phyloP scores from a whole-genome alignment of 306 rosid genomes.

The Mimosa pudica region DNA sequence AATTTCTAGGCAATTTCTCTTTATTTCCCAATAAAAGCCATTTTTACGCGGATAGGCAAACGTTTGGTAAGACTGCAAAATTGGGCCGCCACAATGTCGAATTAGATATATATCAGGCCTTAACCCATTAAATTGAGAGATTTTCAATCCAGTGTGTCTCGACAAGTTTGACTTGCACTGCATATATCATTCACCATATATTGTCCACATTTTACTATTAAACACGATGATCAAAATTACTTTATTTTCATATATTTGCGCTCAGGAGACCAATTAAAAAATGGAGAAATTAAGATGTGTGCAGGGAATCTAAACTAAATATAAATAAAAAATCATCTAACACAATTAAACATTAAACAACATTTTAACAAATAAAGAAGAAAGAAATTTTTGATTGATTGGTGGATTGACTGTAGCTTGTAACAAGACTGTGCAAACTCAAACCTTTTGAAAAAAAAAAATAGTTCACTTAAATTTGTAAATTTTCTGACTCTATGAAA shows the following conservation, averaged over 20 bases:
- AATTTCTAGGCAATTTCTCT: neutral
- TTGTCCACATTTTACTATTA: neutral
- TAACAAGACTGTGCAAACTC: neutral
- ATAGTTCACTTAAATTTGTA: constrained; percentile 20
- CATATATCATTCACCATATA: neutral
- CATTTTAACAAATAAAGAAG: neutral
- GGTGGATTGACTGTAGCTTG: neutral
- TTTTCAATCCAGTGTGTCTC: too few relatives aligned
- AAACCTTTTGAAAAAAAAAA: neutral
- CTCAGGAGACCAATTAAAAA: neutral
- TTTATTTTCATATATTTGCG: neutral
- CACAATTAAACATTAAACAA: neutral
- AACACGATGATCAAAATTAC: neutral
- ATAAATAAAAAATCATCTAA: neutral
- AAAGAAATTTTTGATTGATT: neutral
- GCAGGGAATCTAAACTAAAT: neutral
- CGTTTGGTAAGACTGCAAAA: neutral
- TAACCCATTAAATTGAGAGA: neutral
- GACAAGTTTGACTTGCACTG: too few relatives aligned
- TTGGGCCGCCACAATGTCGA: neutral
- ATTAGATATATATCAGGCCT: neutral
- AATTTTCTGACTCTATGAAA: constrained; percentile 22
- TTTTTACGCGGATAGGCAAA: neutral
- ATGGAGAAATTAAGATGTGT: neutral
- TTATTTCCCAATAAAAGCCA: too few relatives aligned